phyloP scores from a whole-genome alignment of 345 rosid species.

The Euphorbia lathyris region DNA sequence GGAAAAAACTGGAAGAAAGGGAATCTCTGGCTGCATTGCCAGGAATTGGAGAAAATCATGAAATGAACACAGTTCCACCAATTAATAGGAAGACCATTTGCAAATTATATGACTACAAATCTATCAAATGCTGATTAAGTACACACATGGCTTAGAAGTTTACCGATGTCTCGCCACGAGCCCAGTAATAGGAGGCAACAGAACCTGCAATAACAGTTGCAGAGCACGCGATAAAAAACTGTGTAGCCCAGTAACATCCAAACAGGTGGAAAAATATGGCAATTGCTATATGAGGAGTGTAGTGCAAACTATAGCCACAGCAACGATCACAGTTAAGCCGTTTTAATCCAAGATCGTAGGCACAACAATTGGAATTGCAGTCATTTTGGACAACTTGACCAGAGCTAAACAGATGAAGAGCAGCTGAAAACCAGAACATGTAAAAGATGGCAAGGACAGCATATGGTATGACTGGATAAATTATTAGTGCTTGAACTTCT shows the following conservation, averaged over 20 bases:
- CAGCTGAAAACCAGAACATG: slow-evolving; percentile 94
- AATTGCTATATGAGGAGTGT: slow-evolving; percentile 88
- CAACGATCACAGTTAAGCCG: slow-evolving; percentile 83
- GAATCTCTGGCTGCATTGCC: slow-evolving; percentile 73
- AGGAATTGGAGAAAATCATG: slow-evolving; percentile 8
- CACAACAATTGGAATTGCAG: slow-evolving; percentile 84
- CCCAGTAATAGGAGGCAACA: slow-evolving; percentile 97
- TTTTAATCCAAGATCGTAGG: slow-evolving; percentile 74
- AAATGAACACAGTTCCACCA: background rate
- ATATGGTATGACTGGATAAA: slow-evolving; percentile 81
- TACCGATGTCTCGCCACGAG: slow-evolving; percentile 81
- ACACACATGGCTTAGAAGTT: slow-evolving; percentile 22
- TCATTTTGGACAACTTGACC: slow-evolving; percentile 76
- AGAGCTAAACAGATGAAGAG: slow-evolving; percentile 87
- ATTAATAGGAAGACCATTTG: background rate
- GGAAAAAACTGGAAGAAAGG: slow-evolving; percentile 91
- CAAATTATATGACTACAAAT: background rate
- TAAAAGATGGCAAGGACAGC: slow-evolving; percentile 75
- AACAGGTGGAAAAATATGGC: slow-evolving; percentile 89
- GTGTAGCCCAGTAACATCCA: slow-evolving; percentile 98
- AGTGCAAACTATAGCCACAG: slow-evolving; percentile 82
- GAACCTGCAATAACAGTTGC: slow-evolving; percentile 90
- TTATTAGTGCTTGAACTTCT: slow-evolving; percentile 91
- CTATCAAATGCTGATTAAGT: background rate
- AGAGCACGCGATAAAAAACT: slow-evolving; percentile 78